Percentiles rank a stretch among this genome's conserved stretches.
These are phyloP conservation scores for Candolleomyces eurysporus DNA, from an alignment of 768 basidiomycete species.

Conservation along the genomic window DNA sequence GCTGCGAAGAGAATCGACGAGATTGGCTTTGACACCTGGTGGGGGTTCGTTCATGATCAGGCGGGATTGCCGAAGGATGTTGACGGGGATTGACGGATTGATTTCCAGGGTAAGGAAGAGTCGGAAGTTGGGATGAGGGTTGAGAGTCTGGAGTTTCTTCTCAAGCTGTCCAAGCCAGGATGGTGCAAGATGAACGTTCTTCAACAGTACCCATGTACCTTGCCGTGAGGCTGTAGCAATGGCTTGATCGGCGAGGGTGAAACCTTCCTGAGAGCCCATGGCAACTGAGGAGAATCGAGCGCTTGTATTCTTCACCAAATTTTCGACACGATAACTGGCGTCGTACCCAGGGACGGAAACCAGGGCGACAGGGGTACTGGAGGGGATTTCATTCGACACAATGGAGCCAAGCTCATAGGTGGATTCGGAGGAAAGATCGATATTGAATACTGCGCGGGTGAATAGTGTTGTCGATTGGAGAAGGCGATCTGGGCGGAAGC, in stretches of 20 bases:
- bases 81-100: constrained; percentile 91
- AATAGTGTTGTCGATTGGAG: constrained; percentile 79
- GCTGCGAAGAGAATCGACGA: constrained; percentile 82
- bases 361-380: constrained; percentile 83
- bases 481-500: constrained; percentile 89
- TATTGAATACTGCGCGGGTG: constrained; percentile 72
- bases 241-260: constrained; percentile 91
- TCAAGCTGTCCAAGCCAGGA: constrained; percentile 95
- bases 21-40: constrained; percentile 94
- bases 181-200: constrained; percentile 96
- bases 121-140: constrained; percentile 88
- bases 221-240: constrained; percentile 90
- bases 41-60: constrained; percentile 99
- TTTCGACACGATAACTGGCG: constrained; percentile 95
- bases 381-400: constrained; percentile 75
- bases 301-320: constrained; percentile 74
- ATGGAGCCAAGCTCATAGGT: constrained; percentile 74
- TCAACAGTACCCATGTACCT: constrained; percentile 94
- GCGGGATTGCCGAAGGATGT: constrained; percentile 93
- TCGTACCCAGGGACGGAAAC: constrained; percentile 96
- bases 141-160: constrained; percentile 92
- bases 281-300: constrained; percentile 86
- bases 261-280: constrained; percentile 99
- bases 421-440: constrained; percentile 73
- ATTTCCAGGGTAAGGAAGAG: constrained; percentile 99